Base-by-base conservation (phyloP, 495 filamentous ascomycete species). In the Aspergillus asperescens region DNA sequence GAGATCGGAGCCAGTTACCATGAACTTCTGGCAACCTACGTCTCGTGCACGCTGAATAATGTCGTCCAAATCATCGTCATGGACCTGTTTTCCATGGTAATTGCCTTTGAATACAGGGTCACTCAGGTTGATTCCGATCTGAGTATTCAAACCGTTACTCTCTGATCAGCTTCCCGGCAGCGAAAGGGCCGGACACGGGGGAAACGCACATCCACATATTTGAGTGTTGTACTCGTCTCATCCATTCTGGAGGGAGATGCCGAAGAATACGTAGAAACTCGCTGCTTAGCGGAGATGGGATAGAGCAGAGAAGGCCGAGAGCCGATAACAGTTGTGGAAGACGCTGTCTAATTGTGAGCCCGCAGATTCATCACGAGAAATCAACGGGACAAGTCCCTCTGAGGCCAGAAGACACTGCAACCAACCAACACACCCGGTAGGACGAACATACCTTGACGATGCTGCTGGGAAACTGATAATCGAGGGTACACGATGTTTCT, bases 71-170 rank as follows among this genome's bases (percentile, higher is more conserved):
- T 98, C 93, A 58, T 85, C 77, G 15, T 85, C 84, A 62, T 98
- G 93, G 9, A 77, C 78, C 61, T 86, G 72, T 48, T 84, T 93
- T 52, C 88, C 88, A 62, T 93, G 86, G 62, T 98, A 92, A 19
- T 81, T 69, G 38, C 93, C 93, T 19, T 75, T 74, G 69, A 90
- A 98, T 56, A 95, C 85, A 20, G 86, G 82, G 55, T 97, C 93
- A 45, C 88, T 84, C 32, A 98, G 77, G 70, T 98, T 98, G 74
- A 98, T 96, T 29, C 93, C 93, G 48, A 97, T 80, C 81, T 85
- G 56, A 13, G 28, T 34, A 52, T 46, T 39, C 32, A 8, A 31
- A 29, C 10, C 48, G 39, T 35, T 22, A 22, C 31, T 41, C 38
- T 16, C n/a, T 22, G 3, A 48, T 65, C 37, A 64, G 56, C 34